phyloP scores from a whole-genome alignment of 257 asterid genomes.

The Sherardia arvensis region DNA sequence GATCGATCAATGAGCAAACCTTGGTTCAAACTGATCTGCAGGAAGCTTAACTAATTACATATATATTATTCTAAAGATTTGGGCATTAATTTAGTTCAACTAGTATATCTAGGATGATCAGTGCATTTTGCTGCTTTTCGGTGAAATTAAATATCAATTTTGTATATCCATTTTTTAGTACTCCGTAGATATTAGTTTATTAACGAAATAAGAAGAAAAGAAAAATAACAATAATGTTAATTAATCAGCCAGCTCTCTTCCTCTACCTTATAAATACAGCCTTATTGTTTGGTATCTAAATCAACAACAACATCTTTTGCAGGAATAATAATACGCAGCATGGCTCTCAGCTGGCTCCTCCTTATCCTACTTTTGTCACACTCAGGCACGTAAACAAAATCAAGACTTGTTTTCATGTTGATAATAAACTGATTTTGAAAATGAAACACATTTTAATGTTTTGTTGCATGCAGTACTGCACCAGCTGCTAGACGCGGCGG shows the following conservation, averaged over 20 bases:
- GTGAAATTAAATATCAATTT: too few species aligned
- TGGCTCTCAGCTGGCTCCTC: conserved; percentile 26
- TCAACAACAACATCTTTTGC: neutral
- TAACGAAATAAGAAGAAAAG: neutral
- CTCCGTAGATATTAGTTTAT: too few species aligned
- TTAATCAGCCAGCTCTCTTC: neutral
- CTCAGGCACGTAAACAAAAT: conserved; percentile 13
- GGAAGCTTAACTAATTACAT: too few species aligned
- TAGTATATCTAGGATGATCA: too few species aligned
- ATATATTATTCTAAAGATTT: too few species aligned
- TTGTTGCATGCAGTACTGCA: neutral
- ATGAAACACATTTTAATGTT: neutral
- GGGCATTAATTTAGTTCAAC: too few species aligned
- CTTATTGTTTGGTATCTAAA: neutral
- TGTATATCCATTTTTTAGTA: too few species aligned
- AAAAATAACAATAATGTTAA: neutral
- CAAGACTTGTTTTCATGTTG: too few species aligned
- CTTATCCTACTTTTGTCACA: conserved; percentile 19
- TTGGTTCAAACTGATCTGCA: too few species aligned
- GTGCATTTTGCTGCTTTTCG: too few species aligned
- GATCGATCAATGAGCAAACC: too few species aligned
- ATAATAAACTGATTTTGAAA: too few species aligned
- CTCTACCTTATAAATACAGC: neutral
- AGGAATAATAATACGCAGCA: neutral
- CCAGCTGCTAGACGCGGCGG: conserved; percentile 21